phyloP scores from a whole-genome alignment of 139 green algal species.

The Chlorella sp. region DNA sequence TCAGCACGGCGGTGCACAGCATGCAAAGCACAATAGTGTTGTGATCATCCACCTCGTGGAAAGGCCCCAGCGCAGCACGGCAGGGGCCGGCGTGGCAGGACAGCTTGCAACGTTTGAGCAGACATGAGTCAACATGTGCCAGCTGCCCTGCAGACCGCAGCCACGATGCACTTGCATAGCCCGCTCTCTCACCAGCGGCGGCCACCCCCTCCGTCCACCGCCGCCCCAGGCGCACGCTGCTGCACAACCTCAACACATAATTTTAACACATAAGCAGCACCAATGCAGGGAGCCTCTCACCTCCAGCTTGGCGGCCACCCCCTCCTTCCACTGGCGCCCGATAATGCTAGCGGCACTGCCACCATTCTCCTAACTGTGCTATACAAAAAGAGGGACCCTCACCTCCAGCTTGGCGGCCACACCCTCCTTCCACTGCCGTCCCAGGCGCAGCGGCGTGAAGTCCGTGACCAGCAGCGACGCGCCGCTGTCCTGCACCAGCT shows the following conservation, averaged over 20 bases:
- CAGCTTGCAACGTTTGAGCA: background rate
- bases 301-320: constrained; percentile 11
- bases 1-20: background rate
- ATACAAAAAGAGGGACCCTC: too few species aligned
- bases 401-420: constrained; percentile 13
- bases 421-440: constrained; percentile 70
- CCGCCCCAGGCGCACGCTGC: too few species aligned
- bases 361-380: too few species aligned
- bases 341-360: too few species aligned
- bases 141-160: constrained; percentile 98
- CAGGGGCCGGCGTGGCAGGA: background rate
- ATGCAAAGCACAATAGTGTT: constrained; percentile 76
- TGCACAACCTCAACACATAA: too few species aligned
- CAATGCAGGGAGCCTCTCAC: too few species aligned
- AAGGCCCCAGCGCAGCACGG: constrained; percentile 29
- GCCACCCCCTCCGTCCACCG: too few species aligned
- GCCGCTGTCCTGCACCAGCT: constrained; percentile 61
- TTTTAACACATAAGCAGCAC: too few species aligned
- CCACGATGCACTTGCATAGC: too few species aligned
- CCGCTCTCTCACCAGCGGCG: too few species aligned
- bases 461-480: constrained; percentile 91
- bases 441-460: constrained; percentile 83
- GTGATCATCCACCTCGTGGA: constrained; percentile 96
- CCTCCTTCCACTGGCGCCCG: constrained; percentile 76
- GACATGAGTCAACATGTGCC: too few species aligned